Base-by-base conservation (phyloP, 805 yeast species). In the Cyberlindnera samutprakarnensis region DNA sequence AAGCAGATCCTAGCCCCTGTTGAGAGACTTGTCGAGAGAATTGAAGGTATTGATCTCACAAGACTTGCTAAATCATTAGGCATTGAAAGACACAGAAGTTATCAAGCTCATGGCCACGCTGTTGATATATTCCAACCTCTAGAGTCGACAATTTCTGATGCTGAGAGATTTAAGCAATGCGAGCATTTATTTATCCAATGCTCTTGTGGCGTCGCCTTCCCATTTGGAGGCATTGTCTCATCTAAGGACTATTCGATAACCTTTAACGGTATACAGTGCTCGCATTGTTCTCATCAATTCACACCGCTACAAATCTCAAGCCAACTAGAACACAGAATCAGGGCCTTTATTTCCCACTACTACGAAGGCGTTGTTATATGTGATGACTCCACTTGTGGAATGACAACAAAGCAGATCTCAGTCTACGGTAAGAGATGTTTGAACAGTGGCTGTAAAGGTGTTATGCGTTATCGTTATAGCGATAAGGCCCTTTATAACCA, bases 1-100 rank as follows among this genome's bases (percentile, higher is more conserved):
- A 83, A 86, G 54, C 99, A 92, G 58, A 71, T 92, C 8, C 75
- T 82, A 47, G 87, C 94, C 2, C 96, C 96, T 4, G 77, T 92
- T 8, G 94, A 85, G 52, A 75, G 98, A 58, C 64, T 92, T 32
- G 63, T 90, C 25, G 94, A 80, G 43, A 72, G 80, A 39, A 77
- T 92, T 33, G 94, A 86, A 42, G 96, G 97, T 25, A 70, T 82
- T 41, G 96, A 90, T 51, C 66, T 77, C 47, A 74, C 76, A 30
- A 70, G 92, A 43, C 66, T 92, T 24, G 94, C 95, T 4, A 67
- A 69, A 28, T 67, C 79, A 3, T 64, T 92, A 23, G 95, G 95
- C 0, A 64, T 92, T 25, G 95, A 88, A 47, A 64, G 83, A 31
- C 68, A 66, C 23, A 56, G 57, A 44, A 54, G 70, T 51, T 39